Evolutionary conservation across 2,329 filamentous ascomycete genomes (phyloP), one percentile per base, ranked within the genome.

Genomic region (Graphium sp.): DNA sequence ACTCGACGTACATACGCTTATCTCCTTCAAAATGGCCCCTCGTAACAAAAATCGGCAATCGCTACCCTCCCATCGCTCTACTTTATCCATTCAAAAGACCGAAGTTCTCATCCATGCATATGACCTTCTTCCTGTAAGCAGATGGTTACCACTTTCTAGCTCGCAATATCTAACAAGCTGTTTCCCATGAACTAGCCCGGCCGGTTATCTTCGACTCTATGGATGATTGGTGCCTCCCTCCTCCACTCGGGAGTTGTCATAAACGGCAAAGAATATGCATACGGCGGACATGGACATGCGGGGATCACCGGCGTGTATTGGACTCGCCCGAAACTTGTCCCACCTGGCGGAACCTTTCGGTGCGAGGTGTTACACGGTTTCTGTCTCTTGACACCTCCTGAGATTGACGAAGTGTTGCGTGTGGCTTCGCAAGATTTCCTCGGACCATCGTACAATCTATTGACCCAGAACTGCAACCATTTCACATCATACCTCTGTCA

Each of bases 381-480:
- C 50, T 81, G 78, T 6, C 68, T 83, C 34, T 67, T 67, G 15
- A 62, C 74, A 3, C 59, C 68, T 14, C 54, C 63, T 32, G 80
- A 89, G 49, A 75, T 89, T 38, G 73, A 83, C 29, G 45, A 57
- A 10, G 74, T 81, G 22, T 66, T 91, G 24, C 68, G 65, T 40
- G 58, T 60, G 32, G 75, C 74, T 9, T 81, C 75, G 2, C 65
- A 76, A 23, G 63, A 74, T 39, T 91, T 89, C 41, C 62, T 73
- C 32, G 82, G 82, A 15, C 73, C 73, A 0, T 66, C 66, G 10
- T 89, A 91, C 51, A 87, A 89, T 43, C 65, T 91, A 10, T 61
- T 91, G 24, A 83, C 74, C 13, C 73, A 73, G 40, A 91, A 91
- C 50, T 91, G 82, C 62, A 91, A 91, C 48, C 82, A 91, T 48